Conservation (phyloP, 495 filamentous ascomycete species). For the Pyrenula aspistea region DNA sequence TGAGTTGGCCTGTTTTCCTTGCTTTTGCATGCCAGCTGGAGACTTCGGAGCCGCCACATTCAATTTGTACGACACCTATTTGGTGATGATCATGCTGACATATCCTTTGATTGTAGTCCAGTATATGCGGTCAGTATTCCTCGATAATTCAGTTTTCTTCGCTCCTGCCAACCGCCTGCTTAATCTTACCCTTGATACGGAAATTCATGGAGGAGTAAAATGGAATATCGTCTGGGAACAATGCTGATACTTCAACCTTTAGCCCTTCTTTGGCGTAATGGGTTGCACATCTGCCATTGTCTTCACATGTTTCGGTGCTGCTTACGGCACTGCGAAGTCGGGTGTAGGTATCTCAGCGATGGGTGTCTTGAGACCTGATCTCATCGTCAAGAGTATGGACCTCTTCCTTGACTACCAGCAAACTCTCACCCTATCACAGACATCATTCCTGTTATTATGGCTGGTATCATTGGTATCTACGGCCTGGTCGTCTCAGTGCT, state of each 20-base stretch:
- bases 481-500: slow-evolving; percentile 96
- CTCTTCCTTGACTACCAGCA: neutral
- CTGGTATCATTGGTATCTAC: slow-evolving; percentile 99
- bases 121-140: slow-evolving; percentile 90
- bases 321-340: slow-evolving; percentile 98
- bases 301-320: slow-evolving; percentile 97
- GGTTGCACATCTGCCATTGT: slow-evolving; percentile 97
- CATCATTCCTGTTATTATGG: slow-evolving; percentile 99
- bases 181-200: slow-evolving; percentile 10
- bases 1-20: slow-evolving; percentile 31
- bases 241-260: slow-evolving; percentile 4
- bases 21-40: slow-evolving; percentile 8
- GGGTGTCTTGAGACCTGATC: slow-evolving; percentile 92
- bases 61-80: slow-evolving; percentile 5
- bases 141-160: slow-evolving; percentile 1
- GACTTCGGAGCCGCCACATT: slow-evolving; percentile 2
- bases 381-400: slow-evolving; percentile 98
- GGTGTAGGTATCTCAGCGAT: slow-evolving; percentile 97
- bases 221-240: slow-evolving; percentile 10
- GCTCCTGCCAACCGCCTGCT: slow-evolving; percentile 1
- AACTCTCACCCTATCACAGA: slow-evolving; percentile 37
- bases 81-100: slow-evolving; percentile 21
- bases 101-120: slow-evolving; percentile 51
- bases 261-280: slow-evolving; percentile 99
- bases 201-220: slow-evolving; percentile 8